Percentiles rank a stretch among this genome's conserved stretches.
These are phyloP conservation scores for Exophiala spinifera DNA, from an alignment of 2,329 filamentous ascomycete genomes.

Conservation along the genomic window DNA sequence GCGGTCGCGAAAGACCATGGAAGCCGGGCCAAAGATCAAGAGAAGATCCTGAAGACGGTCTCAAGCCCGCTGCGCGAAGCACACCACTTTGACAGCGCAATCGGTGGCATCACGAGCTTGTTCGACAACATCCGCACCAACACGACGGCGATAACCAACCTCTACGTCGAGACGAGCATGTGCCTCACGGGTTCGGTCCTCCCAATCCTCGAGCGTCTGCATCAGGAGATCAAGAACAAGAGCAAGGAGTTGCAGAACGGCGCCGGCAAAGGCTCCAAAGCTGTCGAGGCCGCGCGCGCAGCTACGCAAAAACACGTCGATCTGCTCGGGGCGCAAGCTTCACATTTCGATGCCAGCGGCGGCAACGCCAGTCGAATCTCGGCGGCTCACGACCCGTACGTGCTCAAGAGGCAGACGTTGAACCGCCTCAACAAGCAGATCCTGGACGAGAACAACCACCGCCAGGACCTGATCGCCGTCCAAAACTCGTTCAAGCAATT, in stretches of 20 bases:
- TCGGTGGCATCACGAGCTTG: slow-evolving; percentile 83
- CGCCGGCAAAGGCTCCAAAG: slow-evolving; percentile 79
- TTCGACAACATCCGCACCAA: slow-evolving; percentile 94
- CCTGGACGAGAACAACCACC: slow-evolving; percentile 92
- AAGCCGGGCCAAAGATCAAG: slow-evolving; percentile 86
- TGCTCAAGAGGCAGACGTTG: slow-evolving; percentile 75
- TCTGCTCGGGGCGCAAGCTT: slow-evolving; percentile 80
- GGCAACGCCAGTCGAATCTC: slow-evolving; percentile 57
- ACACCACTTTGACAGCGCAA: slow-evolving; percentile 85
- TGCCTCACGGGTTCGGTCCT: slow-evolving; percentile 81
- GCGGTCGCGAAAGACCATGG: slow-evolving; percentile 84
- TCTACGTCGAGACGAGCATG: slow-evolving; percentile 87
- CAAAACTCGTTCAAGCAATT: slow-evolving; percentile 87
- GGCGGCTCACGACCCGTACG: slow-evolving; percentile 78
- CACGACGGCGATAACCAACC: slow-evolving; percentile 82
- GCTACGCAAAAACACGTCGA: slow-evolving; percentile 94
- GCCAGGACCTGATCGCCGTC: slow-evolving; percentile 78
- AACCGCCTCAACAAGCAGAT: slow-evolving; percentile 88
- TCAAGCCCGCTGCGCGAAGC: slow-evolving; percentile 81
- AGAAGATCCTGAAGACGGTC: slow-evolving; percentile 90
- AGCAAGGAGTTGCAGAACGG: slow-evolving; percentile 81
- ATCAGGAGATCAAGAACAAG: slow-evolving; percentile 97
- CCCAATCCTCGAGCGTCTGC: slow-evolving; percentile 83
- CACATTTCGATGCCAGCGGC: slow-evolving; percentile 71
- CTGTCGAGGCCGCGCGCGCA: slow-evolving; percentile 83